These are phyloP conservation scores for Antarctomyces pellizariae DNA, from an alignment of 495 filamentous ascomycete species.

Conservation along the genomic window DNA sequence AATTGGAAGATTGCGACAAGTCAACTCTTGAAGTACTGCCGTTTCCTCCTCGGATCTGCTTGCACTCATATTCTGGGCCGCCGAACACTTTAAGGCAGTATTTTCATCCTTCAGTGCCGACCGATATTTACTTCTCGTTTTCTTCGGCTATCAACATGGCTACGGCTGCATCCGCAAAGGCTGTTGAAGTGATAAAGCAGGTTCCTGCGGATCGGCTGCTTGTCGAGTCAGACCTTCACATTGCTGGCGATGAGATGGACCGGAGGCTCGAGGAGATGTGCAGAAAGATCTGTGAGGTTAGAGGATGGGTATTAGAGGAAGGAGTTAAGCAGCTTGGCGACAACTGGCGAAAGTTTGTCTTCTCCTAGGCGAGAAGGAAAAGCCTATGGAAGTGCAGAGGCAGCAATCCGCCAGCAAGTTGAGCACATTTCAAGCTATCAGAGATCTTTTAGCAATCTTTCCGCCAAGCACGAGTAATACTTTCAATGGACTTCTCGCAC, in stretches of 20 bases:
- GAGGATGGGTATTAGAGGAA: slow-evolving; percentile 50
- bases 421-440: too few relatives aligned
- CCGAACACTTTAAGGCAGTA: slow-evolving; percentile 57
- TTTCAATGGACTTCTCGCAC: too few relatives aligned
- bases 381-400: too few relatives aligned
- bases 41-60: slow-evolving; percentile 75
- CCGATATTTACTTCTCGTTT: slow-evolving; percentile 71
- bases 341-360: slow-evolving; percentile 69
- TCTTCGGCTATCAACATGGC: slow-evolving; percentile 63
- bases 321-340: slow-evolving; percentile 43
- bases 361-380: too few relatives aligned
- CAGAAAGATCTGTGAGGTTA: slow-evolving; percentile 47
- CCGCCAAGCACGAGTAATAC: too few relatives aligned
- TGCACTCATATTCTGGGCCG: slow-evolving; percentile 85
- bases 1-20: slow-evolving; percentile 1
- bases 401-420: too few relatives aligned
- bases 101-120: slow-evolving; percentile 46
- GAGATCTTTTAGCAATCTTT: too few relatives aligned
- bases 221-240: slow-evolving; percentile 78
- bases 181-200: slow-evolving; percentile 40
- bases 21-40: slow-evolving; percentile 18
- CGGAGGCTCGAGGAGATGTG: slow-evolving; percentile 45
- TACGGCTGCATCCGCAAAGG: slow-evolving; percentile 25
- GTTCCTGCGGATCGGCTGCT: slow-evolving; percentile 61
- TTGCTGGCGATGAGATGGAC: slow-evolving; percentile 69